Base-by-base conservation (phyloP, 768 basidiomycete genomes). In the Suillus variegatus region DNA sequence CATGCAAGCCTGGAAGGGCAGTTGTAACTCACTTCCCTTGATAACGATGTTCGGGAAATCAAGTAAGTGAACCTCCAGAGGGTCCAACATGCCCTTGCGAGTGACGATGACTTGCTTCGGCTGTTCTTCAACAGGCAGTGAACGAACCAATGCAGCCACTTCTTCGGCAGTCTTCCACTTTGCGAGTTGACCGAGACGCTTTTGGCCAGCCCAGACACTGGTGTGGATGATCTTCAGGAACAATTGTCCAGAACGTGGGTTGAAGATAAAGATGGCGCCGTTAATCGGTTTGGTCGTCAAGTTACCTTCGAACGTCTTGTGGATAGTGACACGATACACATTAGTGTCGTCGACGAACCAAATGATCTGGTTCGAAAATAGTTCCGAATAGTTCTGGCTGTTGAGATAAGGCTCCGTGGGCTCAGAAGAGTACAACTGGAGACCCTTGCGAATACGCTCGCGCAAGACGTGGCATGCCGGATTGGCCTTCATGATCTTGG, bases 31-130 rank as follows among this genome's bases (percentile, higher is more conserved):
- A 69, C 93, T 95, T 65, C 97, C 97, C 81, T 99, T 99, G 84
- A 99, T 99, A 78, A 99, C 97, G 70, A 99, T 99, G 79, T 99
- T 99, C 61, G 97, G 97, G 90, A 99, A 99, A 80, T 99, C 97
- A 68, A 99, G 89, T 77, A 99, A 86, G 76, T 99, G 97, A 65
- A 99, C 97, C 83, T 99, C 97, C 63, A 99, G 88, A 46, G 94
- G 93, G 77, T 95, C 95, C 79, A 99, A 87, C 97, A 99, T 99
- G 82, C 97, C 97, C 89, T 99, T 99, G 66, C 97, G 89, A 36
- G 97, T 99, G 68, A 99, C 97, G 68, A 99, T 99, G 70, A 99
- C 97, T 76, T 99, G 97, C 80, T 99, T 99, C 10, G 97, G 97
- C 77, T 99, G 97, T 80, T 99, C 97, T 82, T 99, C 97, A 49